Percentiles rank a stretch among this genome's conserved stretches.
phyloP scores from a whole-genome alignment of 192 early-diverging fungal species.

The Entomortierella lignicola region DNA sequence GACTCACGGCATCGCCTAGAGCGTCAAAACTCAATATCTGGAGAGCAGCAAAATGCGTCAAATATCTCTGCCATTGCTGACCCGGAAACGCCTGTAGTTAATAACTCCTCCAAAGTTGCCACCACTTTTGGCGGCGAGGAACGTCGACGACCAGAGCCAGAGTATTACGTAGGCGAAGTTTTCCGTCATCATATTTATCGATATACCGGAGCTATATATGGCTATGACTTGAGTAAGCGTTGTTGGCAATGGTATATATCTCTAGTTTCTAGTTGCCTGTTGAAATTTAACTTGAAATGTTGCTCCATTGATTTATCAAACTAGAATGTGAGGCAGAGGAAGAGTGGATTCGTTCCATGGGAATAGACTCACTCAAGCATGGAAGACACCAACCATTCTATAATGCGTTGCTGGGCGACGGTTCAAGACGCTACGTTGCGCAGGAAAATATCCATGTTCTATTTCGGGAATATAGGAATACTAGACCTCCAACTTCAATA shows the following conservation, averaged over 20 bases:
- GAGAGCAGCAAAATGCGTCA: conserved; percentile 14
- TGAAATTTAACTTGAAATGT: too few species aligned
- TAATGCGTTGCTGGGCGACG: conserved; percentile 34
- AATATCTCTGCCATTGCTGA: not conserved
- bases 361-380: conserved; percentile 19
- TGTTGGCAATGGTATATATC: not conserved
- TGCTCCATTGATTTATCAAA: too few species aligned
- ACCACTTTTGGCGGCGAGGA: conserved; percentile 17
- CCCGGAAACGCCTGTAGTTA: not conserved
- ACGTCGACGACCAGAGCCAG: conserved; percentile 34
- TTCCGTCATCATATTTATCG: conserved; percentile 44
- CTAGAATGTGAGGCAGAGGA: conserved; percentile 47
- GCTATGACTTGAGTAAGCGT: conserved; percentile 50
- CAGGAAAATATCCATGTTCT: conserved; percentile 52
- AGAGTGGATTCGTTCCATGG: conserved; percentile 41
- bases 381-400: conserved; percentile 55
- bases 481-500: not conserved
- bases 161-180: conserved; percentile 51
- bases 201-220: conserved; percentile 53
- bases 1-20: conserved; percentile 1
- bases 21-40: conserved; percentile 13
- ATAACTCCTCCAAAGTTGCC: not conserved
- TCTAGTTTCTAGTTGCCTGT: not conserved
- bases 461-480: conserved; percentile 15
- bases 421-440: conserved; percentile 42